Percentiles rank a stretch among this genome's conserved stretches.
These are phyloP conservation scores for Crataegus laevigata DNA, from an alignment of 306 rosid species.

Conservation along the genomic window DNA sequence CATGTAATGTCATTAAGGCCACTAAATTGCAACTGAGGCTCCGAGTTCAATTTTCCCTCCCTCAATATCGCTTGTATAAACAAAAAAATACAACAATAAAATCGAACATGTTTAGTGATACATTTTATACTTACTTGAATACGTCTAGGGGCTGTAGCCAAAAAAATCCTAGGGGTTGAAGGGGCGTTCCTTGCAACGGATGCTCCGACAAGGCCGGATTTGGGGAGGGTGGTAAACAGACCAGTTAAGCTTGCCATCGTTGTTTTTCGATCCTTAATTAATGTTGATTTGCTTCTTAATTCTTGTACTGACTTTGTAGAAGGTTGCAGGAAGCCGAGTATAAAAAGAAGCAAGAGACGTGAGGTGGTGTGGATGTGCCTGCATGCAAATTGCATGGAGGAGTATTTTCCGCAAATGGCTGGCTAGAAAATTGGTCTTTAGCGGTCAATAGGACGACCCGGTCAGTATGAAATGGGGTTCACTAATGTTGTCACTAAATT, in stretches of 20 bases:
- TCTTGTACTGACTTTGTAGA: not conserved
- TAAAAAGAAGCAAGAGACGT: conserved; percentile 4
- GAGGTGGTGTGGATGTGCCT: not conserved
- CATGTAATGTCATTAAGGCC: not conserved
- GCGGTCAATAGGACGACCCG: conserved; percentile 38
- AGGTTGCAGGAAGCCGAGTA: not conserved
- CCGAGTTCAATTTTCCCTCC: not conserved
- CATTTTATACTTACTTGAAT: conserved; percentile 28
- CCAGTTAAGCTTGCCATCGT: conserved; percentile 39
- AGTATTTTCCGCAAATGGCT: conserved; percentile 23
- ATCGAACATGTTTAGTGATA: not conserved
- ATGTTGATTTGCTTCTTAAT: not conserved
- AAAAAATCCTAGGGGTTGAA: conserved; percentile 29
- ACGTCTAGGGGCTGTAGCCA: conserved; percentile 38
- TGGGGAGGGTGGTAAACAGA: conserved; percentile 33
- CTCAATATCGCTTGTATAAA: not conserved
- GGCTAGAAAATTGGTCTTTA: conserved; percentile 9
- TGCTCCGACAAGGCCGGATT: conserved; percentile 36
- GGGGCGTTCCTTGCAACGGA: conserved; percentile 27
- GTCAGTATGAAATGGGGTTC: not conserved
- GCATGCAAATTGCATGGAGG: conserved; percentile 12
- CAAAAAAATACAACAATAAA: not conserved
- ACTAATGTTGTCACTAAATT: not conserved
- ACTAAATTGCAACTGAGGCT: not conserved
- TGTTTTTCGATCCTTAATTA: not conserved